Percentiles rank a stretch among this genome's conserved stretches.
Evolutionary conservation across 2,329 filamentous ascomycete genomes (phyloP).

Genomic region (Alternaria brassicicola): DNA sequence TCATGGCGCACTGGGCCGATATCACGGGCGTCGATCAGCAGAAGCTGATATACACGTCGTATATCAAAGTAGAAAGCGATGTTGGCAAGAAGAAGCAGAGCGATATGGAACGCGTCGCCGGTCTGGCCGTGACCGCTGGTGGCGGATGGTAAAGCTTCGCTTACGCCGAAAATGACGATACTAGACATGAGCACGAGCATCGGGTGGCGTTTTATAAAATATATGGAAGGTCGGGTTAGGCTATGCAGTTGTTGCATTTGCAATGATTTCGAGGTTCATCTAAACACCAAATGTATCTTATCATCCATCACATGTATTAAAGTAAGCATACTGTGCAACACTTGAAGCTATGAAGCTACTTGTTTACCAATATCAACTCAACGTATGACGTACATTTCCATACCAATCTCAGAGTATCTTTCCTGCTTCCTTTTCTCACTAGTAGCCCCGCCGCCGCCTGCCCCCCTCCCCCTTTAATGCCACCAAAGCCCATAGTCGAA

Average conservation of each 20-base stretch:
- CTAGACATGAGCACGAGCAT: constrained; percentile 11
- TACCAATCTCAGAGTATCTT: not conserved
- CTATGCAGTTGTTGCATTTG: not conserved
- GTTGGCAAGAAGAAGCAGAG: constrained; percentile 72
- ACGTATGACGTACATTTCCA: not conserved
- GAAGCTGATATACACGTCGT: constrained; percentile 82
- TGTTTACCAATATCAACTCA: not conserved
- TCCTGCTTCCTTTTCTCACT: not conserved
- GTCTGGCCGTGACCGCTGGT: constrained; percentile 87
- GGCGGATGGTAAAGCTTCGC: constrained; percentile 77
- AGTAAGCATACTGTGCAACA: not conserved
- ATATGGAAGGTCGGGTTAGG: not conserved
- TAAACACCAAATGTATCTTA: not conserved
- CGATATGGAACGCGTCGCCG: constrained; percentile 82
- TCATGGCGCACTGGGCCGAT: constrained; percentile 76
- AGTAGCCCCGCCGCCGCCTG: too few species aligned
- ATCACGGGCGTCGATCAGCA: constrained; percentile 73
- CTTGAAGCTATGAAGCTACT: not conserved
- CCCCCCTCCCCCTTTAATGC: constrained; percentile 1
- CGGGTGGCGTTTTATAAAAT: constrained; percentile 9
- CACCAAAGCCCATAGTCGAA: not conserved
- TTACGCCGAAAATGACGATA: not conserved
- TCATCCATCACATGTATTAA: not conserved
- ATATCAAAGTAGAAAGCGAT: constrained; percentile 90
- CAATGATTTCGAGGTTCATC: not conserved